Evolutionary conservation across 2,329 filamentous ascomycete species (phyloP).

Genomic region (Furcasterigmium sp.): DNA sequence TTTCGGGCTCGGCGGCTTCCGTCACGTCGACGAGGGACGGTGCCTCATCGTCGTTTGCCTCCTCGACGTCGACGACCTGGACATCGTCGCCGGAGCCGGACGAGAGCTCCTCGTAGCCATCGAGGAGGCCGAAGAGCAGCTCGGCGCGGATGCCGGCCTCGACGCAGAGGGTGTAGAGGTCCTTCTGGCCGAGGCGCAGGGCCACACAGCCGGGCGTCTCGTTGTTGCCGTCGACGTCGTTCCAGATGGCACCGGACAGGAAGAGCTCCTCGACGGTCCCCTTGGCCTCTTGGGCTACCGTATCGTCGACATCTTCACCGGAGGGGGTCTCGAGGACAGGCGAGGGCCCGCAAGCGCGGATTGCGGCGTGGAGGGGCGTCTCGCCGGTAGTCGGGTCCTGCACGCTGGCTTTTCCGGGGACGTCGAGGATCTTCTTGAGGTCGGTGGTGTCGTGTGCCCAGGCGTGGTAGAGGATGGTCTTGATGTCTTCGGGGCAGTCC

Average conservation of each 20-base stretch:
- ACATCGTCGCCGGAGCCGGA: constrained; percentile 43
- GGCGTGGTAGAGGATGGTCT: constrained; percentile 47
- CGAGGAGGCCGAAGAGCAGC: constrained; percentile 75
- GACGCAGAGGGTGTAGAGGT: constrained; percentile 77
- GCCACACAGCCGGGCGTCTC: constrained; percentile 93
- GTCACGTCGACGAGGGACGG: constrained; percentile 20
- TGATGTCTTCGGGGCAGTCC: constrained; percentile 43
- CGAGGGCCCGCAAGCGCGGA: constrained; percentile 63
- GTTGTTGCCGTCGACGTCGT: constrained; percentile 78
- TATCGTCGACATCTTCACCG: constrained; percentile 26
- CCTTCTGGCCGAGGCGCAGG: constrained; percentile 57
- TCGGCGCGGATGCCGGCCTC: constrained; percentile 89
- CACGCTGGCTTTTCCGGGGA: constrained; percentile 60
- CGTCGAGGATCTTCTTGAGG: constrained; percentile 65
- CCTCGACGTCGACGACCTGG: constrained; percentile 31
- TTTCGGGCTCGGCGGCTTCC: constrained; percentile 15
- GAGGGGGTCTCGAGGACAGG: constrained; percentile 13
- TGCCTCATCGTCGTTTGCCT: constrained; percentile 39
- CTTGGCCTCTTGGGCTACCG: constrained; percentile 53
- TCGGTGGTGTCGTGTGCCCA: constrained; percentile 58
- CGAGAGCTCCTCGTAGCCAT: constrained; percentile 70
- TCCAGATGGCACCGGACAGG: constrained; percentile 92
- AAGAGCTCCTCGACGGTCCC: constrained; percentile 72
- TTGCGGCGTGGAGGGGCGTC: constrained; percentile 84
- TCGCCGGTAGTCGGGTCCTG: constrained; percentile 82